Base-by-base conservation (phyloP, 202 grass and related monocot species). In the Carex arenaria region DNA sequence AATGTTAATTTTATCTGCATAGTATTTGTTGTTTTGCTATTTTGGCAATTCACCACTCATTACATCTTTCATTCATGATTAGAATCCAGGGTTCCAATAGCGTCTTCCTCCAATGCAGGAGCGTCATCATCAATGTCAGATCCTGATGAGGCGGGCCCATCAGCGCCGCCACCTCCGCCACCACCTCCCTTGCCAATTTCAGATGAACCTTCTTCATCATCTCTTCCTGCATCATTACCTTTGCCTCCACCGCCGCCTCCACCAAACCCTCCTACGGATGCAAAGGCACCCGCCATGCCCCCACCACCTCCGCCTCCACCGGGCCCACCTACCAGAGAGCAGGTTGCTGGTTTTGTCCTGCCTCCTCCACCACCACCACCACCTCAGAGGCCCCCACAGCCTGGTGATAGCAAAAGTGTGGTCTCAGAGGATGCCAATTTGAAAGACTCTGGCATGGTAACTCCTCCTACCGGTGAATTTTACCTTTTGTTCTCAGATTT, bases 231-330 rank as follows among this genome's bases (percentile, higher is more conserved):
- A 82, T 86, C 88, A 71, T 82, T 93, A 84, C 80, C 90, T 85
- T 90, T 95, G 82, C 93, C 86, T n/a, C 83, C 88, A 10, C 86
- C 87, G 15, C 93, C 91, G 11, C 85, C 89, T 40, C 96, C 96
- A 36, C 89, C 96, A 67, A 93, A 84, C 78, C 89, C 88, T 77
- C 78, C 65, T 81, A 80, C 67, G 12, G 70, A 92, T 81, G 67
- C 73, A 87, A 63, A 72, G 80, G 18, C 72, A 32, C 64, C 91
- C 73, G 66, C 82, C 18, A 86, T 93, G 77, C 91, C 87, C 61
- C 95, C 73, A 0, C 95, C 95, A 81, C 95, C 94, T 53, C 95
- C 92, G 11, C 95, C 95, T 54, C 95, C 91, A 61, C 93, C 90
- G 0, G 92, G 85, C 0, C 91, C 95, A 83, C 89, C 90, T 38